Base-by-base conservation (phyloP, 2,329 filamentous ascomycete species). In the Talaromyces sp. region DNA sequence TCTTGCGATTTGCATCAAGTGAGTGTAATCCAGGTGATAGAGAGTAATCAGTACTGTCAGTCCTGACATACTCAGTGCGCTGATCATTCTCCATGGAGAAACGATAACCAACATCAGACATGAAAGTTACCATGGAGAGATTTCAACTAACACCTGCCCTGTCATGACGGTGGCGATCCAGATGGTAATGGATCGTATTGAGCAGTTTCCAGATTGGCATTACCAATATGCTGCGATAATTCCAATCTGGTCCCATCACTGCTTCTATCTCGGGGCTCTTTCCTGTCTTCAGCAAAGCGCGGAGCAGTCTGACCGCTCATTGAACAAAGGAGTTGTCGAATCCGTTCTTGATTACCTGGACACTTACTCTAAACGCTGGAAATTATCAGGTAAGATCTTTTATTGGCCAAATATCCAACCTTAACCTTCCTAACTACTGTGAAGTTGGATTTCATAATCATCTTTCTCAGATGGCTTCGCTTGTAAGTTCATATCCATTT, bases 161-260 rank as follows among this genome's bases (percentile, higher is more conserved):
- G 37, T 39, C 22, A 22, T 60, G 57, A 22, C 16, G 3, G 35
- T 60, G 39, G 57, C 57, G 45, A 60, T 60, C 45, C 57, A 31
- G 57, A 60, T 60, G 57, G 22, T 60, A 60, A 13, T 60, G 57
- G 57, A 60, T 22, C 57, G 57, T 14, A 60, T 60, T 11, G 45
- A 60, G 35, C 57, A 60, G 39, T 60, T 60, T 31, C 57, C 57
- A 60, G 41, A 39, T 45, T 60, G 57, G 57, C 37, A 60, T 60
- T 60, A 60, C 41, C 57, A 60, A 33, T 60, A 60, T 27, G 57
- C 57, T 5, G 37, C 57, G 45, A 60, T 60, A 60, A 60, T 60
- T 60, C 57, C 57, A 6, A 60, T 60, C 35, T 60, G 57, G 57
- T 43, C 57, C 14, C 57, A 60, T 45, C 57, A 60, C 57, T 60